Conservation (phyloP, 1,284 basidiomycete genomes). For the Malassezia sympodialis region DNA sequence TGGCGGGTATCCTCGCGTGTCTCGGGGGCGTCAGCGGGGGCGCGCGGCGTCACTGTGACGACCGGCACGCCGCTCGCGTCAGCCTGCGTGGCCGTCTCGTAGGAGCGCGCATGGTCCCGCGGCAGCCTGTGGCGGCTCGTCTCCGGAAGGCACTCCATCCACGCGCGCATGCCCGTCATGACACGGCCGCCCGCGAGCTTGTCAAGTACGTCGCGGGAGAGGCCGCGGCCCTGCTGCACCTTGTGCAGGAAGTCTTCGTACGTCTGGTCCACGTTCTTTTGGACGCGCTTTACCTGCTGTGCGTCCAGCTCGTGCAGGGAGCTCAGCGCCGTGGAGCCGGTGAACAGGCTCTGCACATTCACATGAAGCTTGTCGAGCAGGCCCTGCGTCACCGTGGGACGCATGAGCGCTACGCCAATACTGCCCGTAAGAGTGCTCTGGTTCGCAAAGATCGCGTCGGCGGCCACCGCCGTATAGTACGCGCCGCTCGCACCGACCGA, state of each 20-base stretch:
- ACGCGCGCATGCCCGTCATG: constrained; percentile 50
- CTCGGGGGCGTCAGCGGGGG: neutral
- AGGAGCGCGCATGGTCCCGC: neutral
- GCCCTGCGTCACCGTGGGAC: constrained; percentile 48
- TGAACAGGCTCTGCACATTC: constrained; percentile 49
- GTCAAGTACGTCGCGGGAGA: constrained; percentile 47
- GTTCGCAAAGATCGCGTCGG: constrained; percentile 46
- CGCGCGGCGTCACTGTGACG: neutral
- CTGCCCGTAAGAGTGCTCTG: constrained; percentile 50
- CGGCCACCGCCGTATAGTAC: constrained; percentile 44
- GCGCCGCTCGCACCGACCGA: constrained; percentile 49
- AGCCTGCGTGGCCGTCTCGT: neutral
- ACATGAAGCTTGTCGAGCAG: constrained; percentile 50
- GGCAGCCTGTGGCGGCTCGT: neutral
- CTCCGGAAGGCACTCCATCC: constrained; percentile 32
- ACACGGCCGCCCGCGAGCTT: constrained; percentile 50
- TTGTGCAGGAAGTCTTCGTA: constrained; percentile 44
- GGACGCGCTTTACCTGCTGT: constrained; percentile 41
- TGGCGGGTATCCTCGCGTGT: neutral
- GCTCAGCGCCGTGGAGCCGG: constrained; percentile 46
- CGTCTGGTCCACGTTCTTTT: constrained; percentile 48
- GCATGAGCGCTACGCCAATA: constrained; percentile 49
- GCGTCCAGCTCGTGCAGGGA: constrained; percentile 43
- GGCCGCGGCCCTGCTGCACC: constrained; percentile 48
- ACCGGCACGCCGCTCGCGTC: neutral